Conservation (phyloP, 805 yeast species). For the Candida mattraensis region DNA sequence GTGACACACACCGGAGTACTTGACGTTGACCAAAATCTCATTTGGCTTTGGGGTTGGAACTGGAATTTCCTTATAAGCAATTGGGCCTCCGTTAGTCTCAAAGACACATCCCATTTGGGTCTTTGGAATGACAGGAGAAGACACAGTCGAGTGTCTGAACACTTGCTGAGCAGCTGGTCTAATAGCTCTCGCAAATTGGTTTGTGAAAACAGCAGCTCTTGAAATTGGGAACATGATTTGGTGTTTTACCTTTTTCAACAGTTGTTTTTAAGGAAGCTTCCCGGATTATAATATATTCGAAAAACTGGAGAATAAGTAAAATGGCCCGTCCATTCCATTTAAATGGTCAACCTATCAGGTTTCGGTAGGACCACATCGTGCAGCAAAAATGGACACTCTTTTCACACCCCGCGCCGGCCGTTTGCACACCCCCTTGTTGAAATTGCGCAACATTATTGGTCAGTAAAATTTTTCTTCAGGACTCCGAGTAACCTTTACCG, state of each 20-base stretch:
- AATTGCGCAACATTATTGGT: too few relatives aligned
- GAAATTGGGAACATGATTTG: constrained; percentile 10
- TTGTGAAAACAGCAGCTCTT: constrained; percentile 12
- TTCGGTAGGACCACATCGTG: not conserved
- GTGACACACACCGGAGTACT: constrained; percentile 87
- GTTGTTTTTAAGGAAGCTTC: too few relatives aligned
- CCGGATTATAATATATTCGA: too few relatives aligned
- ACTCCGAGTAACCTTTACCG: too few relatives aligned
- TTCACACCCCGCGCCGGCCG: constrained; percentile 11
- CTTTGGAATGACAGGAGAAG: constrained; percentile 14
- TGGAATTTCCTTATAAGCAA: constrained; percentile 64
- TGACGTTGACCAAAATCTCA: constrained; percentile 73
- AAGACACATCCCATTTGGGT: constrained; percentile 68
- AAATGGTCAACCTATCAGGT: constrained; percentile 10
- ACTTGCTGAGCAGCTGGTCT: constrained; percentile 13
- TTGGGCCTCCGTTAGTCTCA: constrained; percentile 58
- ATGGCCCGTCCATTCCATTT: too few relatives aligned
- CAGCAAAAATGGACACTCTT: constrained; percentile 7
- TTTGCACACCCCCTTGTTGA: too few relatives aligned
- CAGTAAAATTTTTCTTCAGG: too few relatives aligned
- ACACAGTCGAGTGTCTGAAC: constrained; percentile 8
- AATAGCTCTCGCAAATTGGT: constrained; percentile 5
- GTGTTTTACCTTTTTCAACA: too few relatives aligned
- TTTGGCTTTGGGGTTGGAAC: constrained; percentile 73
- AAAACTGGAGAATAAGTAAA: too few relatives aligned